Evolutionary conservation across 140 eudicot genomes (phyloP).

Genomic region (Bidens hawaiensis): DNA sequence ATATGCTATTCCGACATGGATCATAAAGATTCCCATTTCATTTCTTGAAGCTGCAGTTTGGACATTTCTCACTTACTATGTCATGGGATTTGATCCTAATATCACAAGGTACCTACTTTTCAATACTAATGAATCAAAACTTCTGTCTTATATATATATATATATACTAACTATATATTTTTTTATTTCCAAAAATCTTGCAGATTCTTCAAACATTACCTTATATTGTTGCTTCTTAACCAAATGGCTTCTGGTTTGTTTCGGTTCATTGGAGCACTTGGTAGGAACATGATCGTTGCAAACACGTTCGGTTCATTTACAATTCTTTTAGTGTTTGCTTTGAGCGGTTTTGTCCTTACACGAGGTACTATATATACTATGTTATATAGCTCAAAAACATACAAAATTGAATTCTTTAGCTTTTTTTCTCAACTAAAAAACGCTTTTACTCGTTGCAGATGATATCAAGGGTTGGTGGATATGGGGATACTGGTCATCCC

Average conservation of each 20-base stretch:
- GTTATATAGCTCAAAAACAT: background rate
- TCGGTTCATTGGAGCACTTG: slow-evolving; percentile 56
- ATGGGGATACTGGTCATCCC: slow-evolving; percentile 91
- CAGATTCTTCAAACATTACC: slow-evolving; percentile 62
- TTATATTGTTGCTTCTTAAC: slow-evolving; percentile 49
- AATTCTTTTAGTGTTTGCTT: slow-evolving; percentile 45
- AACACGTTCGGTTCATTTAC: slow-evolving; percentile 72
- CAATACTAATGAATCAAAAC: background rate
- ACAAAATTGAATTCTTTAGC: background rate
- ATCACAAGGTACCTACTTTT: slow-evolving; percentile 47
- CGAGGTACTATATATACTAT: slow-evolving; percentile 48
- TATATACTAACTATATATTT: background rate
- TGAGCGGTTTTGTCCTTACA: slow-evolving; percentile 63
- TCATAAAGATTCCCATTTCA: slow-evolving; percentile 59
- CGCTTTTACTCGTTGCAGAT: slow-evolving; percentile 29
- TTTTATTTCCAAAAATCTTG: slow-evolving; percentile 26
- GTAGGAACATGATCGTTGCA: slow-evolving; percentile 66
- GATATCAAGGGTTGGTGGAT: slow-evolving; percentile 73
- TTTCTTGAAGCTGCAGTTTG: slow-evolving; percentile 61
- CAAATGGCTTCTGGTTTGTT: slow-evolving; percentile 73
- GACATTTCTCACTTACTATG: slow-evolving; percentile 57
- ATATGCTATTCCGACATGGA: slow-evolving; percentile 67
- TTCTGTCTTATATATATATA: background rate
- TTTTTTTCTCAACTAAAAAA: background rate
- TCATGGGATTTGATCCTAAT: slow-evolving; percentile 73